Base-by-base conservation (phyloP, 768 basidiomycete species). In the Pulveroboletus sp. region DNA sequence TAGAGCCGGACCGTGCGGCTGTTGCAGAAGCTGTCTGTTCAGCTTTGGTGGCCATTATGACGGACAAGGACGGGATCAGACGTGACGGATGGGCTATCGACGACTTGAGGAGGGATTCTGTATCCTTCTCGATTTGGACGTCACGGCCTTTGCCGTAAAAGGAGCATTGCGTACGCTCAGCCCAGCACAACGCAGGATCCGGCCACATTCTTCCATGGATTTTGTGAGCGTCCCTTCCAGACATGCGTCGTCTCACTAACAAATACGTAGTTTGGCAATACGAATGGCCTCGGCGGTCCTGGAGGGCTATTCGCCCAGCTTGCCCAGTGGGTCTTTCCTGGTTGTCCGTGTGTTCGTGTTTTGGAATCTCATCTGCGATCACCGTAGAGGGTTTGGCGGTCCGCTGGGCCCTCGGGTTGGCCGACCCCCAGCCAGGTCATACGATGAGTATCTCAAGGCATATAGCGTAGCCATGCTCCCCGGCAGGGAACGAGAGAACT, bases 391-490 rank as follows among this genome's bases (percentile, higher is more conserved):
- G 26, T 73, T 85, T 39, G 75, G 77, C 36, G 76, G 71, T 33
- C 76, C 75, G 13, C 77, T 75, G 56, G 76, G 72, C 26, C 73
- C 71, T 57, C 69, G 66, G 35, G 57, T 73, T 40, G 75, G 77
- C 14, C 73, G 78, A 8, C 57, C 80, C 5, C 78, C 82, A 50
- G 78, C 89, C 13, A 78, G 84, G 55, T 76, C 89, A 0, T 98
- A 91, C 63, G 87, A 94, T 61, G 90, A 95, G 59, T 93, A 95
- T 71, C 77, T 93, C 59, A 93, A 89, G 64, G 96, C 94, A 2
- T 95, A 94, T 65, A 94, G 92, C 57, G 89, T 94, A 46, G 93
- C 92, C 17, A 93, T 97, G 84, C 82, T 96, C 46, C 86, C 86
- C 1, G 84, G 91, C 28, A 77, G 79, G 56, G 86, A 92, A 69